These are phyloP conservation scores for Styphnolobium japonicum DNA, from an alignment of 306 rosid species.

Conservation along the genomic window DNA sequence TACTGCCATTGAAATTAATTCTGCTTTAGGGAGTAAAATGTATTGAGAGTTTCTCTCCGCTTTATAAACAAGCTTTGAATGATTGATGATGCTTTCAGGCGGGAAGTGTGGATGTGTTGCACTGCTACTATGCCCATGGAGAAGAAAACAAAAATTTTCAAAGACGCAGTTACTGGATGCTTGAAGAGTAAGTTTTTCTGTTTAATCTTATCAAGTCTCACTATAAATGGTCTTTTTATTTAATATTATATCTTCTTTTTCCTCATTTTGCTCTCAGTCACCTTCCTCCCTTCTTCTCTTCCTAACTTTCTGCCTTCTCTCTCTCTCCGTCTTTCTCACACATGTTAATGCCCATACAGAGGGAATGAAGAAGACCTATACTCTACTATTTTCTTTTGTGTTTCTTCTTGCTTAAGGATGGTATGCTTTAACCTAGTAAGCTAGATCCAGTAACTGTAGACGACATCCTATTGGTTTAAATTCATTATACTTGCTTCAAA, in stretches of 20 bases:
- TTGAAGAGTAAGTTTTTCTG: conserved; percentile 71
- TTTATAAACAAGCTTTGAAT: conserved; percentile 10
- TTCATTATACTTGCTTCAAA: conserved; percentile 7
- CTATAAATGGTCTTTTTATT: too few species aligned
- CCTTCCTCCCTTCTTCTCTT: too few species aligned
- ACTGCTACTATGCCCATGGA: conserved; percentile 93
- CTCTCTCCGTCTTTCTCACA: too few species aligned
- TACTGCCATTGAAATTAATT: not conserved
- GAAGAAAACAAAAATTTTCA: conserved; percentile 77
- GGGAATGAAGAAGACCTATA: too few species aligned
- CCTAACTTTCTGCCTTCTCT: too few species aligned
- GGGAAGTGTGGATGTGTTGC: conserved; percentile 79
- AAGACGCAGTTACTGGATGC: conserved; percentile 93
- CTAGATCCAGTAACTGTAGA: not conserved
- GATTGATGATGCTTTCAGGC: conserved; percentile 44
- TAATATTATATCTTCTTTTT: too few species aligned
- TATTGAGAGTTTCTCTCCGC: not conserved
- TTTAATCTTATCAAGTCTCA: conserved; percentile 10
- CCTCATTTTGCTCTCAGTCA: too few species aligned
- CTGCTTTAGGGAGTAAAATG: conserved; percentile 14
- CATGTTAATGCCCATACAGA: too few species aligned
- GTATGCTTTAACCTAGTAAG: conserved; percentile 8
- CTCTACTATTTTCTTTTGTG: too few species aligned
- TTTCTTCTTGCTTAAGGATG: conserved; percentile 8
- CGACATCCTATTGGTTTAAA: conserved; percentile 19